Evolutionary conservation across 192 early-diverging fungal genomes (phyloP), one percentile per base, ranked within the genome.

Genomic region (Dispira simplex): DNA sequence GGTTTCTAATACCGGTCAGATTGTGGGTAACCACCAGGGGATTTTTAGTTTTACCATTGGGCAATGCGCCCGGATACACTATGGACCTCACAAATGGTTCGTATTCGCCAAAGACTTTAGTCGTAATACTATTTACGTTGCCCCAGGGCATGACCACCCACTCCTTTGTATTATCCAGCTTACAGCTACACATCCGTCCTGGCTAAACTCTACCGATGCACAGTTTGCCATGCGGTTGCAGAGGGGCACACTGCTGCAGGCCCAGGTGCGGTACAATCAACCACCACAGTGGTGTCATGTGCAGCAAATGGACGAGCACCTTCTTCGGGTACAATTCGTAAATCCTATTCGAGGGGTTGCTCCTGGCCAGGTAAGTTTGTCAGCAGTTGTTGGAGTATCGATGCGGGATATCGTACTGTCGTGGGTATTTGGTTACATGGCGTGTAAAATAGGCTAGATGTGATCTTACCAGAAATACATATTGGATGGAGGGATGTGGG

Each of bases 11-110:
- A 62, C 67, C 53, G 70, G 77, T 3, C 55, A 45, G 12, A 27
- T 66, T 27, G 63, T 79, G 46, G 75, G 70, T 48, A 46, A 32
- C 8, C 59, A 62, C 44, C 3, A 6, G 20, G 49, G 49, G 5
- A 26, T 53, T 12, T 55, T 51, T 51, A 32, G 39, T 49, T 64
- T 64, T 23, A 64, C 52, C 9, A 21, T 59, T 45, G 65, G 57
- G 32, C 26, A 27, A 26, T 28, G 47, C 51, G 70, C 74, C 73
- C 46, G 79, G 77, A 56, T 89, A 79, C 62, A 74, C 39, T 74
- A 88, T 60, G 81, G 80, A 44, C 67, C 67, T 46, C 68, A 81
- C 20, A 85, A 85, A 75, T 79, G 74, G 90, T 93, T 88, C 68
- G 84, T 95, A 28, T 79, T 81, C 27, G 74, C 73, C 16, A 90